Conservation (phyloP, 1,139 yeast genomes). For the Yamadazyma diddensiae region DNA sequence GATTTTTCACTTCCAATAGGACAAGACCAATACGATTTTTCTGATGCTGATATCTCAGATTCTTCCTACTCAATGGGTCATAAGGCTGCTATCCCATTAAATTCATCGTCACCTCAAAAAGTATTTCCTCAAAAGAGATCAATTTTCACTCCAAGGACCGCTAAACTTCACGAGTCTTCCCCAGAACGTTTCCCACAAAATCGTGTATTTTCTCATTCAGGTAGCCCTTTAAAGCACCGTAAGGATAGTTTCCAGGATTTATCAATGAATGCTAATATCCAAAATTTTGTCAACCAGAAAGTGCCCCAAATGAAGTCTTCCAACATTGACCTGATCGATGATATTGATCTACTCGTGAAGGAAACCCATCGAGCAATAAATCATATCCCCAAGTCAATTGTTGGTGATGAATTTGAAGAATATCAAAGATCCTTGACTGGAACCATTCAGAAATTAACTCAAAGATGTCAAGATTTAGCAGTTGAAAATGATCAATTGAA, state of each 20-base stretch:
- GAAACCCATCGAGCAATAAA: constrained; percentile 30
- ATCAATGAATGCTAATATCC: constrained; percentile 7
- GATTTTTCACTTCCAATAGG: too few species aligned
- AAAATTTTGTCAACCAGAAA: constrained; percentile 5
- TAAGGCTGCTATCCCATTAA: constrained; percentile 10
- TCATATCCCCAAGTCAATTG: constrained; percentile 22
- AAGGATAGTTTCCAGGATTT: constrained; percentile 6
- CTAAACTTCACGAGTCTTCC: not conserved
- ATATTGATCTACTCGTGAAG: constrained; percentile 24
- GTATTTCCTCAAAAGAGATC: constrained; percentile 8
- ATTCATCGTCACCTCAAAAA: constrained; percentile 7
- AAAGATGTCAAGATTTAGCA: constrained; percentile 9
- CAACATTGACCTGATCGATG: constrained; percentile 10
- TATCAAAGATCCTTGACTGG: constrained; percentile 15
- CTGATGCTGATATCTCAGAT: too few species aligned
- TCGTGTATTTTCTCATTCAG: too few species aligned
- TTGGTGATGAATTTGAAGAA: constrained; percentile 26
- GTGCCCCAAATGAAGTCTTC: not conserved
- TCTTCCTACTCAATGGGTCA: too few species aligned
- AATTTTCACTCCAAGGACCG: constrained; percentile 8
- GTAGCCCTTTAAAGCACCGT: constrained; percentile 6
- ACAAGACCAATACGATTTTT: too few species aligned
- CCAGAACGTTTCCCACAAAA: too few species aligned
- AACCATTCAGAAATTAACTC: constrained; percentile 16
- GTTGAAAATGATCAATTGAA: constrained; percentile 8